A percentile compares a stretch with the other conserved stretches of the same genome.
These are phyloP conservation scores for Biscutella auriculata DNA, from an alignment of 441 rosid genomes.

Conservation along the genomic window DNA sequence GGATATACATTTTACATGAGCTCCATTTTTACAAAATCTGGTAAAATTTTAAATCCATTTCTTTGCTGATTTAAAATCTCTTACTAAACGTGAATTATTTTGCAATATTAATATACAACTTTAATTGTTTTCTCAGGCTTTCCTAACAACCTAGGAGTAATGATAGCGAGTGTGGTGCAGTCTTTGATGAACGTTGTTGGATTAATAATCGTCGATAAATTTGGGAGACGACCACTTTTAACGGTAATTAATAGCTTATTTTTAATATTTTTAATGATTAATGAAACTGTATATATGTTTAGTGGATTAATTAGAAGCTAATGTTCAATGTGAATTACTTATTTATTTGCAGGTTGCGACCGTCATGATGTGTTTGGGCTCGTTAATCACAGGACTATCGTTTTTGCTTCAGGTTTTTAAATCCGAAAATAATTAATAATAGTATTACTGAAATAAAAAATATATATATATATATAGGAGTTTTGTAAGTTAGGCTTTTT, in stretches of 20 bases:
- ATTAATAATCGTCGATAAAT: constrained; percentile 28
- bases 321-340: not conserved
- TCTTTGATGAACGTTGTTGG: constrained; percentile 11
- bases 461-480: not conserved
- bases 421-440: not conserved
- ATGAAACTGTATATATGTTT: not conserved
- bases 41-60: constrained; percentile 20
- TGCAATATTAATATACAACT: not conserved
- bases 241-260: constrained; percentile 25
- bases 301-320: not conserved
- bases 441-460: not conserved
- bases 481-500: not conserved
- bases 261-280: not conserved
- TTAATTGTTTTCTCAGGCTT: constrained; percentile 17
- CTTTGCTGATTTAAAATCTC: too few species aligned
- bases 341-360: constrained; percentile 32
- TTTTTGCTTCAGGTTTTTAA: constrained; percentile 39
- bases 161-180: constrained; percentile 3
- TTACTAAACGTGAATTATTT: not conserved
- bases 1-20: constrained; percentile 39
- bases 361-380: constrained; percentile 29
- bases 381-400: constrained; percentile 35
- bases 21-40: constrained; percentile 29
- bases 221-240: constrained; percentile 37
- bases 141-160: constrained; percentile 30